Base-by-base conservation (phyloP, 257 asterid genomes). In the Solanum chmielewskii region DNA sequence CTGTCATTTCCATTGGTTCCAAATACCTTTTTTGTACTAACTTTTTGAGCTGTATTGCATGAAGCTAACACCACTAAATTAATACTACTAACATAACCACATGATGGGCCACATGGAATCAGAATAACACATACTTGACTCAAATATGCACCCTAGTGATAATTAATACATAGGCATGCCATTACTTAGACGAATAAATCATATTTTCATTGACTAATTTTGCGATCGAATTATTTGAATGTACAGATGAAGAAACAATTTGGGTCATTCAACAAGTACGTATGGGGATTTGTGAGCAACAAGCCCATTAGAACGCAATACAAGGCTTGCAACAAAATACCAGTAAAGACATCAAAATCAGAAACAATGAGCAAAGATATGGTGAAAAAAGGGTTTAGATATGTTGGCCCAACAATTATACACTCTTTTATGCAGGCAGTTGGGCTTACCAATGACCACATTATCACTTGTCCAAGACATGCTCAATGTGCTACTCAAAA, bases 351-450 rank as follows among this genome's bases (percentile, higher is more conserved):
- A 20, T 95, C 98, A 12, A 95, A 95, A 89, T 95, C 98, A 83
- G 98, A 95, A 89, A 87, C 92, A 64, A 94, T 95, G 75, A 95
- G 98, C 94, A 95, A 95, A 90, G 96, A 93, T 89, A 93, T 93
- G 98, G 96, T 95, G 85, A 89, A 88, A 86, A 93, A 95, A 66
- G 98, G 98, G 0, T 93, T 95, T 92, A 91, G 98, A 29, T 90
- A 89, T 31, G 98, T 94, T 76, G 98, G 98, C 7, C 98, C 98
- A 41, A 93, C 96, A 9, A 94, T 93, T 11, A 91, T 95, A 56
- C 94, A 94, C 92, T 95, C 98, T 41, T 95, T 95, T 92, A 94
- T 95, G 97, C 98, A 95, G 88, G 98, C 98, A 1, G 95, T 93
- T 85, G 98, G 98, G 44, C 98, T 95, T 86, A 94, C 95, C 87